Evolutionary conservation across 495 filamentous ascomycete genomes (phyloP).

Genomic region (Lophium mytilinum): DNA sequence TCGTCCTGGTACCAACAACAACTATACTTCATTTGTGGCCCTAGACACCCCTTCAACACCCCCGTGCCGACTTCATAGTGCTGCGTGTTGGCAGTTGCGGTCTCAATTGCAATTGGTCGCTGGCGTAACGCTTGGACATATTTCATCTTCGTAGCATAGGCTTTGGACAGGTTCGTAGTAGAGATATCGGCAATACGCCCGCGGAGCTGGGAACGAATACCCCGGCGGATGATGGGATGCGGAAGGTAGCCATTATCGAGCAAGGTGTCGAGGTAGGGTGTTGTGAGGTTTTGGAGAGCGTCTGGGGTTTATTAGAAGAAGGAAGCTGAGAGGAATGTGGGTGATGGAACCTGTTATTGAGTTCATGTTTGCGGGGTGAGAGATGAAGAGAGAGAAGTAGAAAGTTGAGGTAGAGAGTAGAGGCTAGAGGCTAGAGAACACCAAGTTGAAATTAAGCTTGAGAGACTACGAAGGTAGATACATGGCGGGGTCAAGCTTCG

Average conservation of each 20-base stretch:
- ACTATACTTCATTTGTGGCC: conserved; percentile 59
- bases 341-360: too few species aligned
- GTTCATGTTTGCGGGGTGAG: too few species aligned
- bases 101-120: conserved; percentile 56
- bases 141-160: conserved; percentile 47
- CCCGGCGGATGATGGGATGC: conserved; percentile 46
- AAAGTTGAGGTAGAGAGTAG: too few species aligned
- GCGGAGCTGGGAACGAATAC: conserved; percentile 48
- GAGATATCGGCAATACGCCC: conserved; percentile 44
- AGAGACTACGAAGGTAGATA: too few species aligned
- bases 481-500: too few species aligned
- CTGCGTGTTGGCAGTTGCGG: conserved; percentile 51
- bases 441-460: too few species aligned
- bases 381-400: too few species aligned
- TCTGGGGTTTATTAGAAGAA: too few species aligned
- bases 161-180: conserved; percentile 37
- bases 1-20: conserved; percentile 45
- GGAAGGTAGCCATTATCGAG: conserved; percentile 55
- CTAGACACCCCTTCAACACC: conserved; percentile 47
- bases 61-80: conserved; percentile 61
- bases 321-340: too few species aligned
- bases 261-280: conserved; percentile 24
- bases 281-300: too few species aligned
- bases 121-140: conserved; percentile 46
- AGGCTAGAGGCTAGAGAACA: too few species aligned